These are phyloP conservation scores for Stephanodiscus triporus DNA, from an alignment of 108 stramenopile genomes.

Conservation along the genomic window DNA sequence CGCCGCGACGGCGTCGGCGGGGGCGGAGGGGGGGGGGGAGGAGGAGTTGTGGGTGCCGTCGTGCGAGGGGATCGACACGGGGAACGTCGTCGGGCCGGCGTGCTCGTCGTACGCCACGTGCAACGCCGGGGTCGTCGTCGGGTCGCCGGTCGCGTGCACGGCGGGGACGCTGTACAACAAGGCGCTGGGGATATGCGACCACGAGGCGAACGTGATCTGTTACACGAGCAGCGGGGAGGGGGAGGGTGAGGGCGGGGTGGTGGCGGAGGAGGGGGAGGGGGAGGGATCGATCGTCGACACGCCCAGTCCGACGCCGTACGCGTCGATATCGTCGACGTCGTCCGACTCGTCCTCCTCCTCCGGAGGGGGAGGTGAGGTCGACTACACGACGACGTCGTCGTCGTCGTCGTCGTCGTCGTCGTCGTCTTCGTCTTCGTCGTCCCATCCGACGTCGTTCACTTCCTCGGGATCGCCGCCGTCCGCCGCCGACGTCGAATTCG, in stretches of 20 bases:
- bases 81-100: slow-evolving; percentile 25
- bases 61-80: not conserved
- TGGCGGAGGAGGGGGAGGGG: not conserved
- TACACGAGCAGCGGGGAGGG: slow-evolving; percentile 4
- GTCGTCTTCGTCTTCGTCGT: too few relatives aligned
- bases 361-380: too few relatives aligned
- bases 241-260: slow-evolving; percentile 6
- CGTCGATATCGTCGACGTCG: not conserved
- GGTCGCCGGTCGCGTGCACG: slow-evolving; percentile 5
- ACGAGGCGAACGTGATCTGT: slow-evolving; percentile 15
- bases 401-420: too few relatives aligned
- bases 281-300: slow-evolving; percentile 7
- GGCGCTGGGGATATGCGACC: slow-evolving; percentile 20
- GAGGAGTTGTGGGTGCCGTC: not conserved
- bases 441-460: too few relatives aligned
- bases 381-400: too few relatives aligned
- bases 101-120: slow-evolving; percentile 36
- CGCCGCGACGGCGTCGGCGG: not conserved
- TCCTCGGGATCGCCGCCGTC: not conserved
- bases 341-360: too few relatives aligned
- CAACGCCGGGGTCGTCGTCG: not conserved
- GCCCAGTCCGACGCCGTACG: slow-evolving; percentile 17
- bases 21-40: not conserved
- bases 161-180: slow-evolving; percentile 28
- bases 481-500: slow-evolving; percentile 24